phyloP scores from a whole-genome alignment of 2,329 filamentous ascomycete species.

The Tothia fuscella region DNA sequence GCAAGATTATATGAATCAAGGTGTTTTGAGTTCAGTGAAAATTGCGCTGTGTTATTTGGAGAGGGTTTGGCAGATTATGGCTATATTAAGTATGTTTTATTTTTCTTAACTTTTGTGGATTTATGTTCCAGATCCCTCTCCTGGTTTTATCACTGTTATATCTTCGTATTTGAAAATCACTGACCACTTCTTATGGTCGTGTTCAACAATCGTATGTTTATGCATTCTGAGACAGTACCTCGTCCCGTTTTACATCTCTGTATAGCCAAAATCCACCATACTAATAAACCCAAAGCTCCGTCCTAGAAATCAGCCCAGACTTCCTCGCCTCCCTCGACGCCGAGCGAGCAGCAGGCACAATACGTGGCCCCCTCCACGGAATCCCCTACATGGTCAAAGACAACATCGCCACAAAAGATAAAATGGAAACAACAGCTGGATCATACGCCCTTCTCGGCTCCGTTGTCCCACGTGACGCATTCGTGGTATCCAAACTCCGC shows the following conservation, averaged over 20 bases:
- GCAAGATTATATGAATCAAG: conserved; percentile 44
- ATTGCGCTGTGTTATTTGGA: conserved; percentile 8
- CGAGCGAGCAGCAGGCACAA: conserved; percentile 44
- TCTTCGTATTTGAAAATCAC: too few relatives aligned
- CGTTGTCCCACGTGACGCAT: conserved; percentile 55
- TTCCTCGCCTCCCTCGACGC: conserved; percentile 43
- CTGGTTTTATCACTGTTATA: too few relatives aligned
- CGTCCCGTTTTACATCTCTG: too few relatives aligned
- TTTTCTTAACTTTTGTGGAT: too few relatives aligned
- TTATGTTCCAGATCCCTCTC: too few relatives aligned
- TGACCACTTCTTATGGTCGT: too few relatives aligned
- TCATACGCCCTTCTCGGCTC: conserved; percentile 54
- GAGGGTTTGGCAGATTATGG: conserved; percentile 9
- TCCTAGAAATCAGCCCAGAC: conserved; percentile 60
- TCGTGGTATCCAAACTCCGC: conserved; percentile 49
- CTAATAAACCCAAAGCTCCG: conserved; percentile 23
- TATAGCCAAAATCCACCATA: too few relatives aligned
- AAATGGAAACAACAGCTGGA: conserved; percentile 63
- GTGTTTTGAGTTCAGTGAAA: conserved; percentile 45
- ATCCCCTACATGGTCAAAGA: conserved; percentile 69
- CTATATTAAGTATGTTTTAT: conserved; percentile 10
- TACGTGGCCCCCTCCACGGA: conserved; percentile 58
- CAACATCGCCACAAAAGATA: conserved; percentile 56
- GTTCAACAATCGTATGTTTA: too few relatives aligned
- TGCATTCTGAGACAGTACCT: too few relatives aligned